Evolutionary conservation across 306 rosid species (phyloP), one percentile per base, ranked within the genome.

Genomic region (Luffa acutangula): DNA sequence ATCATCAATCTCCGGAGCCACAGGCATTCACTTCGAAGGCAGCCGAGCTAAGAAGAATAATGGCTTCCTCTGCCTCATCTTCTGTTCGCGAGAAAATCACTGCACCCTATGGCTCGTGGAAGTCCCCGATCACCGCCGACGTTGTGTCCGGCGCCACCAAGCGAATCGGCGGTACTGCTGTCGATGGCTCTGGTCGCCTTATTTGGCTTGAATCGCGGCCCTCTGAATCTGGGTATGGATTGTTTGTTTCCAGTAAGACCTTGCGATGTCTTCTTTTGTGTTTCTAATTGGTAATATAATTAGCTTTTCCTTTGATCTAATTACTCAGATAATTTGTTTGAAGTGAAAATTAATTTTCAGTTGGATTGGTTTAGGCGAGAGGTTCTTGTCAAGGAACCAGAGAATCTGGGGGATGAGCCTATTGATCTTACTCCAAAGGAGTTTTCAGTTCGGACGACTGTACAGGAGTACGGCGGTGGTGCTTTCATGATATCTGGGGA

Each of bases 381-480:
- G 6, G 98, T 91, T 82, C 95, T 95, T 63, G 97, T 91, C 74
- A 85, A 84, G 67, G 97, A 95, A 86, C 75, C 92, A 4, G 91
- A 89, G 83, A 89, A 81, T 6, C 75, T 87, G 0, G 93, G 86
- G 17, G 91, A 77, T 10, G 97, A 86, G 25, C 80, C 89, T 58
- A 86, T 91, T 66, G 98, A 91, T 77, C 80, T 95, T 79, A 95
- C 98, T 81, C 96, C 96, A 4, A 90, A 89, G 79, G 97, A 90
- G 65, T 92, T 84, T 60, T 91, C 88, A 72, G 98, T 95, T 71
- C 89, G 98, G 81, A 88, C 93, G n/a, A 18, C 91, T 89, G 93
- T 92, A 21, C 98, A 92, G 81, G 98, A 95, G 78, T 95, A 92
- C 84, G 97, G 97, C 31, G 97, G 97, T 52, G 97, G 98, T 42